These are phyloP conservation scores for Intubia oerlemansii DNA, from an alignment of 2,329 filamentous ascomycete genomes.

Conservation along the genomic window DNA sequence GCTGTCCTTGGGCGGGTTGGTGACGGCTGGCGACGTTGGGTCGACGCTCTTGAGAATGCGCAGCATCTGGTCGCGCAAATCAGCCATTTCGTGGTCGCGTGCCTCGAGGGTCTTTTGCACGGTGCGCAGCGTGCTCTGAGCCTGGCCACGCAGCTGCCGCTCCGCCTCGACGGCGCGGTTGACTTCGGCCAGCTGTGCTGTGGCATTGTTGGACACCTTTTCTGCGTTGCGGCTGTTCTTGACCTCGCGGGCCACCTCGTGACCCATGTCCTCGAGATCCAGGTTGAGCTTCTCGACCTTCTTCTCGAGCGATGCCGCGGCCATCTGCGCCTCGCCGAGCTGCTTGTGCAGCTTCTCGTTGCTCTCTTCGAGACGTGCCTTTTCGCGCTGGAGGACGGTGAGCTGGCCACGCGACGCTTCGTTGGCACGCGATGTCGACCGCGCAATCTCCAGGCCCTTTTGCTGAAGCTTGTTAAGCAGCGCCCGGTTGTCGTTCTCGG, in stretches of 20 bases:
- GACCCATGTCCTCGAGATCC: slow-evolving; percentile 75
- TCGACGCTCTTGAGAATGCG: slow-evolving; percentile 74
- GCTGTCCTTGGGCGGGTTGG: slow-evolving; percentile 25
- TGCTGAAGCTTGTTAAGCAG: slow-evolving; percentile 95
- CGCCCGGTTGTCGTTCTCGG: slow-evolving; percentile 87
- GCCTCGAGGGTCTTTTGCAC: slow-evolving; percentile 62
- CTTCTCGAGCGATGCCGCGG: slow-evolving; percentile 71
- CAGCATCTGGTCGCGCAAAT: slow-evolving; percentile 61
- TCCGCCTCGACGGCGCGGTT: slow-evolving; percentile 85
- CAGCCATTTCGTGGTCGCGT: slow-evolving; percentile 59
- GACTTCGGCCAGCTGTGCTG: slow-evolving; percentile 67
- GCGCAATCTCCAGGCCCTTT: slow-evolving; percentile 87
- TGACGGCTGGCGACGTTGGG: slow-evolving; percentile 44
- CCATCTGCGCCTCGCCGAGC: slow-evolving; percentile 65
- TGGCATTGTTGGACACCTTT: slow-evolving; percentile 61
- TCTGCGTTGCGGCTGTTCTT: slow-evolving; percentile 80
- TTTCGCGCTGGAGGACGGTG: slow-evolving; percentile 59
- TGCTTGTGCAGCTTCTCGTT: slow-evolving; percentile 64
- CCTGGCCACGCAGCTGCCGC: slow-evolving; percentile 62
- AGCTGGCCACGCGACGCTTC: slow-evolving; percentile 68
- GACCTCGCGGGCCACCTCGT: slow-evolving; percentile 76
- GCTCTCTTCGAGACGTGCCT: slow-evolving; percentile 62
- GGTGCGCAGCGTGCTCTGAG: slow-evolving; percentile 65
- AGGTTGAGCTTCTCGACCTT: slow-evolving; percentile 83
- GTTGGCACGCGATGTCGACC: slow-evolving; percentile 66